Conservation (phyloP, 352 stramenopile species). For the Phytopythium montanum region DNA sequence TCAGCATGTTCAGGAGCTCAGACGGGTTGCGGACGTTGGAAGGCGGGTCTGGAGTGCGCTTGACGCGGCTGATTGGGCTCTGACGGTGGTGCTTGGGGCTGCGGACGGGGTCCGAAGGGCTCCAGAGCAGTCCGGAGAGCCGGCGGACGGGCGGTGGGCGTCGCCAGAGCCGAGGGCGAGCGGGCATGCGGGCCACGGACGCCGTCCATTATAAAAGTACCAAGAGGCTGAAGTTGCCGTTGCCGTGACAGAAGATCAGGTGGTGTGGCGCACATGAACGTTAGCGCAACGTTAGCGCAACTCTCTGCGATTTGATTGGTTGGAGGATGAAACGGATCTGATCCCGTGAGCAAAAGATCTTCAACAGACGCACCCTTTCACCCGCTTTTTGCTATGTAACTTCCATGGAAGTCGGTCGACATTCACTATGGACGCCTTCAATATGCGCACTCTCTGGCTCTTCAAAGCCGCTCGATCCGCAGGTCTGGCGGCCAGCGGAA, state of each 20-base stretch:
- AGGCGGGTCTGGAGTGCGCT: background rate
- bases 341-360: background rate
- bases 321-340: background rate
- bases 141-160: background rate
- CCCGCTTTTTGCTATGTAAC: background rate
- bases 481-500: no score
- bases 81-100: background rate
- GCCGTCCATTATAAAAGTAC: background rate
- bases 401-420: slow-evolving; percentile 1
- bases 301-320: background rate
- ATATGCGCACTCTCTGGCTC: no score
- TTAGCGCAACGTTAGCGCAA: slow-evolving; percentile 5
- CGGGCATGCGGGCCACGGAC: background rate
- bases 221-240: background rate
- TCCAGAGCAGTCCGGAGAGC: no score
- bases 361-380: background rate
- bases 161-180: background rate
- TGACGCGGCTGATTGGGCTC: slow-evolving; percentile 4
- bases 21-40: background rate
- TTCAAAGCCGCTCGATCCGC: no score
- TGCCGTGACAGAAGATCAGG: background rate
- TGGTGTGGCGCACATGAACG: background rate
- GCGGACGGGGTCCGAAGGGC: background rate
- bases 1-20: background rate
- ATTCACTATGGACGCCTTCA: no score